Conservation (phyloP, 257 asterid genomes). For the Fraxinus excelsior region DNA sequence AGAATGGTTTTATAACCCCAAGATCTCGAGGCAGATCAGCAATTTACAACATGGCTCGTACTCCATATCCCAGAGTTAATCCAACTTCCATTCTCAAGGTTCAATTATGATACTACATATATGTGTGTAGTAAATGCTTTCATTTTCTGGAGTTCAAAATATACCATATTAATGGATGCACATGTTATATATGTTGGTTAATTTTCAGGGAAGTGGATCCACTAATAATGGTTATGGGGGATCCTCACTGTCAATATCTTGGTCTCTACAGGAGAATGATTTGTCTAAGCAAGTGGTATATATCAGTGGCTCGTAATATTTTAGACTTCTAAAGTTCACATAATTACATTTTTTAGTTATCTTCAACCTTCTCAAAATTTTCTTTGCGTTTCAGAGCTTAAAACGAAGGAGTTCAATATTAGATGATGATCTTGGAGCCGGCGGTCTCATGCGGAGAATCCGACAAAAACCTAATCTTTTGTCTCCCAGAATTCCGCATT, state of each 20-base stretch:
- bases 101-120: constrained; percentile 8
- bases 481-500: constrained; percentile 37
- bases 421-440: constrained; percentile 74
- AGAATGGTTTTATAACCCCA: constrained; percentile 65
- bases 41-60: constrained; percentile 86
- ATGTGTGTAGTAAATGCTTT: background rate
- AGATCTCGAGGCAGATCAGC: constrained; percentile 87
- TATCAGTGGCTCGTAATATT: constrained; percentile 14
- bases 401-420: constrained; percentile 79
- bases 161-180: background rate
- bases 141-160: constrained; percentile 10
- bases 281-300: constrained; percentile 51
- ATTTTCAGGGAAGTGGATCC: constrained; percentile 60
- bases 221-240: constrained; percentile 31
- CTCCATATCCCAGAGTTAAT: constrained; percentile 76
- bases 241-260: constrained; percentile 40
- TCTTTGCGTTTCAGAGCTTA: constrained; percentile 48
- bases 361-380: constrained; percentile 18
- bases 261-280: constrained; percentile 38
- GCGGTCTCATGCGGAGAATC: constrained; percentile 74
- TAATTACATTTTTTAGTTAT: constrained; percentile 5
- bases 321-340: constrained; percentile 4
- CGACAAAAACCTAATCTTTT: constrained; percentile 70
- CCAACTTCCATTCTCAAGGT: constrained; percentile 59
- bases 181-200: constrained; percentile 11